Conservation (phyloP, 148 eudicot genomes). For the Vaccinium macrocarpon region DNA sequence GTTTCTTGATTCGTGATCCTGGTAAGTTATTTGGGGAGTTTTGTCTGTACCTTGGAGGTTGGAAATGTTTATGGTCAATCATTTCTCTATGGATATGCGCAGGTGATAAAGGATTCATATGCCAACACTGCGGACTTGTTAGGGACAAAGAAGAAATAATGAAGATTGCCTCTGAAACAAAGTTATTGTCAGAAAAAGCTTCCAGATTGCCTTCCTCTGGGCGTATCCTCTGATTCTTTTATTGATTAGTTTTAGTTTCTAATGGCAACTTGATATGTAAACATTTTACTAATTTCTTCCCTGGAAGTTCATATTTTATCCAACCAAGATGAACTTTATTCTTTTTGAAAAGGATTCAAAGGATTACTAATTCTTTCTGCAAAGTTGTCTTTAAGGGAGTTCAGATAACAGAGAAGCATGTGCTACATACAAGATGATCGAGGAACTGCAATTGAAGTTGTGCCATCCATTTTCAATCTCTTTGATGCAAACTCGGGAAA, state of each 20-base stretch:
- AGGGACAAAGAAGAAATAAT: constrained; percentile 69
- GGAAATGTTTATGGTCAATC: background rate
- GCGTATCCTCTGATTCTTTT: constrained; percentile 58
- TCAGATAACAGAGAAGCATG: constrained; percentile 66
- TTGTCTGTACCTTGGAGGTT: background rate
- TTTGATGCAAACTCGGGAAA: constrained; percentile 81
- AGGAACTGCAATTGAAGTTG: constrained; percentile 58
- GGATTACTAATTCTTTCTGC: background rate
- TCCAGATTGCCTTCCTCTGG: constrained; percentile 42
- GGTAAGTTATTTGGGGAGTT: constrained; percentile 37
- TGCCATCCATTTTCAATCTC: constrained; percentile 69
- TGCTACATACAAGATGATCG: constrained; percentile 49
- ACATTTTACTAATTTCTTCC: background rate
- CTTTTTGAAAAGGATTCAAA: background rate
- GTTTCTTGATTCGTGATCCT: constrained; percentile 72
- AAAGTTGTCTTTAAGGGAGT: constrained; percentile 44
- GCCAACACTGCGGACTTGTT: constrained; percentile 72
- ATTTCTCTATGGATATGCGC: constrained; percentile 28
- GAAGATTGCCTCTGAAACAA: constrained; percentile 56
- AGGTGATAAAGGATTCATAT: constrained; percentile 68
- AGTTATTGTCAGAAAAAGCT: constrained; percentile 65
- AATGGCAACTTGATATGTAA: background rate
- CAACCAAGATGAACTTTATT: background rate
- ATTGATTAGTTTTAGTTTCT: background rate
- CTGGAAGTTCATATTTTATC: background rate